Evolutionary conservation across 495 filamentous ascomycete genomes (phyloP).

Genomic region (Aspergillus wentii): DNA sequence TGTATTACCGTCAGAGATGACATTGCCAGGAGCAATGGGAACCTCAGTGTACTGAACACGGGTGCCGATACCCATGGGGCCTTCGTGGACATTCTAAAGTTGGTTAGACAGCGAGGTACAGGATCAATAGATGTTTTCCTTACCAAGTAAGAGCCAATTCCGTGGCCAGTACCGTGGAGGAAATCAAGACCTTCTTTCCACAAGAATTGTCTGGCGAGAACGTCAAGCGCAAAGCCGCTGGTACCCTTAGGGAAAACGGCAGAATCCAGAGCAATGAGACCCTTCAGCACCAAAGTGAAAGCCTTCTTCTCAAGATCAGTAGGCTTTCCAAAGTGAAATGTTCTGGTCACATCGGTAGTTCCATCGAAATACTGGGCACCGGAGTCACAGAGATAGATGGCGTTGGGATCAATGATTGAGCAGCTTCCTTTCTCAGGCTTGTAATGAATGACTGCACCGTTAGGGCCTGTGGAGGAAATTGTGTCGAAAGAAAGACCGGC

Average conservation of each 20-base stretch:
- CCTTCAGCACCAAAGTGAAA: slow-evolving; percentile 94
- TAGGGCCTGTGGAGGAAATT: slow-evolving; percentile 91
- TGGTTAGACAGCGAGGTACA: slow-evolving; percentile 9
- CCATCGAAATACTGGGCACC: slow-evolving; percentile 94
- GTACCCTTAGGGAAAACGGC: slow-evolving; percentile 94
- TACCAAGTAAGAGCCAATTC: slow-evolving; percentile 82
- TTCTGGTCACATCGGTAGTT: slow-evolving; percentile 94
- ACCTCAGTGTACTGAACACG: slow-evolving; percentile 90
- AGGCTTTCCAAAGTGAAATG: slow-evolving; percentile 85
- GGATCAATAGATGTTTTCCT: slow-evolving; percentile 1
- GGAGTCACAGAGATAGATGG: slow-evolving; percentile 94
- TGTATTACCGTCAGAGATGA: slow-evolving; percentile 69
- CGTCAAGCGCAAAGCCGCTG: slow-evolving; percentile 86
- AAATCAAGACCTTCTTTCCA: slow-evolving; percentile 95
- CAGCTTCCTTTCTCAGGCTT: slow-evolving; percentile 83
- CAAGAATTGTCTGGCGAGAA: slow-evolving; percentile 82
- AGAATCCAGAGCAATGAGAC: slow-evolving; percentile 85
- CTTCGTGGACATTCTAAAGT: slow-evolving; percentile 87
- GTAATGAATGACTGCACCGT: slow-evolving; percentile 97
- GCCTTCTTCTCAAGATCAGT: slow-evolving; percentile 82
- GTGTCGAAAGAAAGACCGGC: slow-evolving; percentile 93
- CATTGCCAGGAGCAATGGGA: slow-evolving; percentile 82
- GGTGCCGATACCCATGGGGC: slow-evolving; percentile 93
- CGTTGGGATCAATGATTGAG: slow-evolving; percentile 76
- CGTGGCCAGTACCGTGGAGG: slow-evolving; percentile 94